Percentiles rank a stretch among this genome's conserved stretches.
Conservation (phyloP, 805 yeast genomes). For the Candida bentonensis region DNA sequence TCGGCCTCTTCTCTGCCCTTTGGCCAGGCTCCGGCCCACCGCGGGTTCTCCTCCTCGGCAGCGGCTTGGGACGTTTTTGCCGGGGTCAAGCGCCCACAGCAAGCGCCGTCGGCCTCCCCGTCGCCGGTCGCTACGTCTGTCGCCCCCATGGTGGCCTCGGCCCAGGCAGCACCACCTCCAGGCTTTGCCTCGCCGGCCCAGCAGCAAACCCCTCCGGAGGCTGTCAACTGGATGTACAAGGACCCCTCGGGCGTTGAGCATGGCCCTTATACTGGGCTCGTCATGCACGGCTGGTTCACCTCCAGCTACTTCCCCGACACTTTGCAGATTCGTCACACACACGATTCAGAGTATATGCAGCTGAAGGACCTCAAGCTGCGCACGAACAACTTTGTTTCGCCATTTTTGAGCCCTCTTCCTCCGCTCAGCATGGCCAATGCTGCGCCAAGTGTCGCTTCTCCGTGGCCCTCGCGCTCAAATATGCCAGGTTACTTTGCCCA, state of each 20-base stretch:
- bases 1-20: neutral
- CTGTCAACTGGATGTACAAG: slow-evolving; percentile 54
- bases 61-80: neutral
- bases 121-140: neutral
- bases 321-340: slow-evolving; percentile 44
- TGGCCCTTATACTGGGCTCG: slow-evolving; percentile 64
- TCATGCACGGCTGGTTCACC: slow-evolving; percentile 69
- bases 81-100: neutral
- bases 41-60: neutral
- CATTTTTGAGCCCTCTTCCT: neutral
- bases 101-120: neutral
- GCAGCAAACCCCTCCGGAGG: slow-evolving; percentile 23
- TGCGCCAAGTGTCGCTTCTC: neutral
- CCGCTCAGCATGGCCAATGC: too few species aligned
- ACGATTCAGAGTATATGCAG: slow-evolving; percentile 34
- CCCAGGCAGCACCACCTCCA: slow-evolving; percentile 3
- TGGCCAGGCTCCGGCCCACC: neutral
- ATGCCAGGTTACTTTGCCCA: neutral
- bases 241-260: slow-evolving; percentile 60
- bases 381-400: neutral
- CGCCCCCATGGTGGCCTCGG: neutral
- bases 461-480: neutral
- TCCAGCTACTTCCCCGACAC: slow-evolving; percentile 43
- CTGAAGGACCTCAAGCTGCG: slow-evolving; percentile 38
- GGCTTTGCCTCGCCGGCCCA: slow-evolving; percentile 2